Percentiles rank a stretch among this genome's conserved stretches.
Conservation (phyloP, 106 monocot species). For the Vanilla planifolia region DNA sequence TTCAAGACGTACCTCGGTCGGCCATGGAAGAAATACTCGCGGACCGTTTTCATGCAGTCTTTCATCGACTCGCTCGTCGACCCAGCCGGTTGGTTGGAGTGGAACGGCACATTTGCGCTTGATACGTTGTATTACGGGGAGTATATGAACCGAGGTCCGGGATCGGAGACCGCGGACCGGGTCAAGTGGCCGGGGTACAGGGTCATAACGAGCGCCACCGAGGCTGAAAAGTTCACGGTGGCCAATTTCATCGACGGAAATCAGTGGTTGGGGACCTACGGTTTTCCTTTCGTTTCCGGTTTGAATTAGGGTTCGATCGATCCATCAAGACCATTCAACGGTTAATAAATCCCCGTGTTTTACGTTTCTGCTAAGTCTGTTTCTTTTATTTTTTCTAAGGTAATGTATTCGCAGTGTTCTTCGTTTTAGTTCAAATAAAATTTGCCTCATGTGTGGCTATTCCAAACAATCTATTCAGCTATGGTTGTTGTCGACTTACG, state of each 20-base stretch:
- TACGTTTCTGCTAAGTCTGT: no score
- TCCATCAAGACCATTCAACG: no score
- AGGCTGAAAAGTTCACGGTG: conserved; percentile 26
- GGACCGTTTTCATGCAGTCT: conserved; percentile 22
- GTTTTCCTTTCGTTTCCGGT: conserved; percentile 9
- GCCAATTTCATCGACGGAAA: conserved; percentile 28
- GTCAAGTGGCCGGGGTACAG: conserved; percentile 33
- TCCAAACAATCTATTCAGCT: no score
- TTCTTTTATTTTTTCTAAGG: no score
- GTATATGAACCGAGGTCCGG: conserved; percentile 29
- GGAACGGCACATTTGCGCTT: conserved; percentile 34
- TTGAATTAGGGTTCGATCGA: no score
- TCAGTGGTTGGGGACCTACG: conserved; percentile 24
- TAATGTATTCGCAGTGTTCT: no score
- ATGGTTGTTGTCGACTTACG: no score
- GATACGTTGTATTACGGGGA: conserved; percentile 34
- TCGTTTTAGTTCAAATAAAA: no score
- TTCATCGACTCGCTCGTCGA: conserved; percentile 20
- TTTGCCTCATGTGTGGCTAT: no score
- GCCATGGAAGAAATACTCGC: conserved; percentile 18
- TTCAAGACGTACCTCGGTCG: conserved; percentile 34
- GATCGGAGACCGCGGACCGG: conserved; percentile 20
- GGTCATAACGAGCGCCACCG: conserved; percentile 17
- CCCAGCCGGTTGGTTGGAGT: conserved; percentile 37
- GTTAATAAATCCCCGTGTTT: no score